Conservation (phyloP, 331 rosid genomes). For the Dryas integrifolia region DNA sequence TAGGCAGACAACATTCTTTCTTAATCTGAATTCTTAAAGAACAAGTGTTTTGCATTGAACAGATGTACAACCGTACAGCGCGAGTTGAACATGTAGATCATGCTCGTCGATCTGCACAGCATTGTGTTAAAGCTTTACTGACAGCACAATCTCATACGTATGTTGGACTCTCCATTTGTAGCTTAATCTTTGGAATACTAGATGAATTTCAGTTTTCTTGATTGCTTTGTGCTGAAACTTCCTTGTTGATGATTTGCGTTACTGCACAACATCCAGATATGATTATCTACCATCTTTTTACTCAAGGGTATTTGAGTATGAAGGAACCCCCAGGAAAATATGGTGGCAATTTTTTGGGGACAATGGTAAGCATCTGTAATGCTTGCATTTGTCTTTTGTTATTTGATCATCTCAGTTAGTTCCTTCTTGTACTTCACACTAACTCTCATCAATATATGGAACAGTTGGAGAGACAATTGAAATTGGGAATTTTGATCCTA, state of each 20-base stretch:
- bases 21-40: conserved; percentile 20
- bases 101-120: conserved; percentile 92
- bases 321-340: conserved; percentile 83
- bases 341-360: conserved; percentile 99
- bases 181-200: conserved; percentile 9
- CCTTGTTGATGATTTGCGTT: conserved; percentile 17
- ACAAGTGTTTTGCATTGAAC: conserved; percentile 26
- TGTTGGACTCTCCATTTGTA: conserved; percentile 19
- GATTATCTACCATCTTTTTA: conserved; percentile 94
- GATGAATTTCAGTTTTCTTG: conserved; percentile 4
- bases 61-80: conserved; percentile 71
- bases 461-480: conserved; percentile 92
- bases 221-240: conserved; percentile 18
- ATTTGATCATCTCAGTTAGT: neutral
- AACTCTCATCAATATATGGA: conserved; percentile 20
- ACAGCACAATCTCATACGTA: conserved; percentile 72
- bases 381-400: neutral
- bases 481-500: conserved; percentile 90
- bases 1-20: conserved; percentile 6
- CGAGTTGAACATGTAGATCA: conserved; percentile 97
- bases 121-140: conserved; percentile 70
- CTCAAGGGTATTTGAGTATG: conserved; percentile 89
- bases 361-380: conserved; percentile 48
- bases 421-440: conserved; percentile 1
- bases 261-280: conserved; percentile 43